Percentiles rank a stretch among this genome's conserved stretches.
Evolutionary conservation across 148 eudicot genomes (phyloP).

Genomic region (Amaranthus cruentus): DNA sequence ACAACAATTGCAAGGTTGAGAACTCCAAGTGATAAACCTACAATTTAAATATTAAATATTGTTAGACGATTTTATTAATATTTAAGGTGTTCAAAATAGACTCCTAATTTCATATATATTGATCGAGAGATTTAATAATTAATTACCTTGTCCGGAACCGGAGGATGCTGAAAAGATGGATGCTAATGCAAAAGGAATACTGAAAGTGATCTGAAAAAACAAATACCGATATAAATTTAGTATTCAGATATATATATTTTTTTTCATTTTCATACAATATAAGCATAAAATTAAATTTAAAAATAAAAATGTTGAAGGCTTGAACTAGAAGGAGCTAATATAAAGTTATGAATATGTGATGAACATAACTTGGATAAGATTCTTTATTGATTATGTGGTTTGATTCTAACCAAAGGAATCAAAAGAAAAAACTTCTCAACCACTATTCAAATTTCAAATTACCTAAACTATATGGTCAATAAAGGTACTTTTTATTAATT

Average conservation of each 20-base stretch:
- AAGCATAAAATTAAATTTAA: too few species aligned
- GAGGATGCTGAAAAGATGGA: conserved; percentile 52
- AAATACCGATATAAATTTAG: conserved; percentile 1
- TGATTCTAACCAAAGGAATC: conserved; percentile 7
- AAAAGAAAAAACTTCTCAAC: conserved; percentile 7
- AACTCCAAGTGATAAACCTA: conserved; percentile 64
- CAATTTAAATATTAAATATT: not conserved
- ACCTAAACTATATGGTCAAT: conserved; percentile 18
- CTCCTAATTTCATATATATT: too few species aligned
- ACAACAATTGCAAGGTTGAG: conserved; percentile 64
- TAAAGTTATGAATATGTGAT: conserved; percentile 20
- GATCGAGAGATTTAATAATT: too few species aligned
- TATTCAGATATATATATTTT: too few species aligned
- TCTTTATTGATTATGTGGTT: conserved; percentile 6
- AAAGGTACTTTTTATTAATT: not conserved
- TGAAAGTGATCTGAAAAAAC: conserved; percentile 38
- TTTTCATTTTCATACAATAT: not conserved
- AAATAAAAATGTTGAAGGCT: not conserved
- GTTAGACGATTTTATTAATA: not conserved
- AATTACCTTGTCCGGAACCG: conserved; percentile 57
- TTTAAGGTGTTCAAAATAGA: not conserved
- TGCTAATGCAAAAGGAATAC: conserved; percentile 66
- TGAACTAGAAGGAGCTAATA: conserved; percentile 1
- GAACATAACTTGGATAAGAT: conserved; percentile 20
- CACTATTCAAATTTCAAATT: conserved; percentile 11